Base-by-base conservation (phyloP, 345 rosid genomes). In the Dovyalis caffra region DNA sequence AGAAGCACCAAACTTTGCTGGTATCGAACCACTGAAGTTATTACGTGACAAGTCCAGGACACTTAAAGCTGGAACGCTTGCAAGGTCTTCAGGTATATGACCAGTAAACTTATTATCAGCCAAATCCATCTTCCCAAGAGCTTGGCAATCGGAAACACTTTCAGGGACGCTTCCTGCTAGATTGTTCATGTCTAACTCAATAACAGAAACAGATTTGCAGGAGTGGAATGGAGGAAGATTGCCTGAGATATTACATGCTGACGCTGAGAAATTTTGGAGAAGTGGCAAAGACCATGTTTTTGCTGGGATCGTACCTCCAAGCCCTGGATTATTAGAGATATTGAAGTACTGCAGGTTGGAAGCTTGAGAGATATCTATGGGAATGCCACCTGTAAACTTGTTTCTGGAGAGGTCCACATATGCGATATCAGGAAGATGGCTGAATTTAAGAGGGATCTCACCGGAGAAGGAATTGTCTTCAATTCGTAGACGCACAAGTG, bases 381-480 rank as follows among this genome's bases (percentile, higher is more conserved):
- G 97, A 78, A 92, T 81, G 33, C 90, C 92, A 34, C 93, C 95
- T 0, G 92, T 76, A 77, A 95, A 86, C 73, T 82, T 88, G 88
- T 95, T 95, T 73, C 84, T 71, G 20, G 99, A 92, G 25, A 95
- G 80, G 82, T 95, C 97, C 45, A 92, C 78, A 74, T 92, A 95
- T 45, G 92, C 67, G 75, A 95, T 85, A 76, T 88, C 88, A 81
- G 86, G 90, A 76, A 92, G 79, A 31, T 75, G 80, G 77, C 71
- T 77, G 80, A 92, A 90, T 56, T 76, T 87, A 75, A 89, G 78
- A 77, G 95, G 87, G 65, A 92, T 92, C 64, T 84, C 89, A 80
- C 95, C 97, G 5, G 94, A 87, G 82, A 95, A 91, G 18, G 87
- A 85, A 75, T 95, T 95, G 70, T 95, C 94, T 86, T 95, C 95